Base-by-base conservation (phyloP, 257 asterid species). In the Paraleonurus japonicus region DNA sequence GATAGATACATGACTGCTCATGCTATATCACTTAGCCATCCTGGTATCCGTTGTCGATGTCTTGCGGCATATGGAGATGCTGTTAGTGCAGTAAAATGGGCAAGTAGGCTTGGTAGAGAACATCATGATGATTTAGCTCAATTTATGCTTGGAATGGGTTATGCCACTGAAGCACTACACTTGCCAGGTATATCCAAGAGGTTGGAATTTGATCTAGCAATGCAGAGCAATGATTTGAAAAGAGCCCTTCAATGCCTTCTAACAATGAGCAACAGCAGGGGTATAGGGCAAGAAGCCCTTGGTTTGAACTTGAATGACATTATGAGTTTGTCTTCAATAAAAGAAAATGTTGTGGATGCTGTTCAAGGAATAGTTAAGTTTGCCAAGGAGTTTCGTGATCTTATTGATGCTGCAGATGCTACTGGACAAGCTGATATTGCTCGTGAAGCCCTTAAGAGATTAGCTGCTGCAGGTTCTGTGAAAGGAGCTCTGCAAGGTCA, bases 141-240 rank as follows among this genome's bases (percentile, higher is more conserved):
- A 63, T 95, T 95, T 88, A 88, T 95, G 98, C 92, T 95, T n/a
- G 98, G 99, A 62, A 95, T 95, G 99, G 99, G 99, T 74, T 95
- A 95, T 83, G 99, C 99, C 69, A 95, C 92, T 47, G 99, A 95
- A 85, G 98, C 99, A 50, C 98, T 95, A 73, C 99, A 95, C 79
- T 88, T 95, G 85, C 98, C 97, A 80, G 99, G 99, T 68, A 84
- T 95, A 85, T 95, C 99, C 39, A 95, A 95, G 83, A 85, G 96
- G 72, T 66, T 95, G 84, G 99, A 95, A 79, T 92, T 95, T 81
- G 98, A 95, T 82, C 85, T 92, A 70, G 99, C 99, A 43, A 84
- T 92, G 95, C 96, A 89, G 86, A 95, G 99, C 81, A 95, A 75
- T 82, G 97, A 95, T 79, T 76, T 89, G 75, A 95, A 82, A 83